phyloP scores from a whole-genome alignment of 164 flowering plant genomes.

The Piper longum region DNA sequence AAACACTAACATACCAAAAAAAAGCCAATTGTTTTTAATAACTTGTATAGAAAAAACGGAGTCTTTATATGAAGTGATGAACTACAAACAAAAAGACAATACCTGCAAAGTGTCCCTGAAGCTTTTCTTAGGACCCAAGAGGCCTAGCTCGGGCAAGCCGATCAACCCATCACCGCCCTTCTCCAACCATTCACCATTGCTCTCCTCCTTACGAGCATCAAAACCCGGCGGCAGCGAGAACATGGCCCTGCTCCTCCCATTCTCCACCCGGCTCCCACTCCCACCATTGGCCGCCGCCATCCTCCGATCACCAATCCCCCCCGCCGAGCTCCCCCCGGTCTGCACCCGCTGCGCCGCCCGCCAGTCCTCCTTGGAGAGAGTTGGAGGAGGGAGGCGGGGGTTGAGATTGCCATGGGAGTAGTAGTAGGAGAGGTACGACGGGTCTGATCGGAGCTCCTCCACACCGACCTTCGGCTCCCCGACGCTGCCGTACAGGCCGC shows the following conservation, averaged over 20 bases:
- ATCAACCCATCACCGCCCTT: conserved; percentile 22
- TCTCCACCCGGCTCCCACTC: conserved; percentile 16
- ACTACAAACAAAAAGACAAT: no score
- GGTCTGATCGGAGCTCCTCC: conserved; percentile 66
- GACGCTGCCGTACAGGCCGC: conserved; percentile 20
- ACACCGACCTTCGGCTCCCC: conserved; percentile 16
- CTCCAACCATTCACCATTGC: conserved; percentile 43
- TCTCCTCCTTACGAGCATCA: conserved; percentile 22
- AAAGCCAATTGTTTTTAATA: no score
- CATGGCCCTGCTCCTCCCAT: conserved; percentile 28
- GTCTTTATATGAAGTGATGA: no score
- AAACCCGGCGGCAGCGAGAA: conserved; percentile 58
- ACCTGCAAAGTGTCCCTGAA: conserved; percentile 90
- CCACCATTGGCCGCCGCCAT: conserved; percentile 24
- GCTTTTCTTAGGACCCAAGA: conserved; percentile 64
- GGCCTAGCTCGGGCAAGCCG: conserved; percentile 30
- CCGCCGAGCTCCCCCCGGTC: conserved; percentile 25
- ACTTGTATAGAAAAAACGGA: no score
- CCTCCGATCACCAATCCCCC: conserved; percentile 38
- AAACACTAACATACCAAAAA: no score
- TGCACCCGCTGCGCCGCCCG: conserved; percentile 64
- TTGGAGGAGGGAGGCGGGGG: conserved; percentile 76
- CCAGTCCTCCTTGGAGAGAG: conserved; percentile 81
- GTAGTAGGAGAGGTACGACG: conserved; percentile 67
- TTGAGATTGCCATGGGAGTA: conserved; percentile 60